These are phyloP conservation scores for Pholiota conissans DNA, from an alignment of 768 basidiomycete genomes.

Conservation along the genomic window DNA sequence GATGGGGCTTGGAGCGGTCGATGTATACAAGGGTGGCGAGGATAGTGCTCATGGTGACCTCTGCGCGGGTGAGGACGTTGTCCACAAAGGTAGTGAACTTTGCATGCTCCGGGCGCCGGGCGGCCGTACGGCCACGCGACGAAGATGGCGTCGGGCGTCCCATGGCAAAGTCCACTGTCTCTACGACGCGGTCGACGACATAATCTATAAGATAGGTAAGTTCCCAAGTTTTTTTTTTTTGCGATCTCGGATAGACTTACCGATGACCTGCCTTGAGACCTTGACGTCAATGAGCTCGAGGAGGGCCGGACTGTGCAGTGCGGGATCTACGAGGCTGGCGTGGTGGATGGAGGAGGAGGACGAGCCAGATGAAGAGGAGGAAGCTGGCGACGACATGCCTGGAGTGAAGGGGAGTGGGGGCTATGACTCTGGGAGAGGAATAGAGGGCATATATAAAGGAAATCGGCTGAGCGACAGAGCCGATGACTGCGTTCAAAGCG, in stretches of 20 bases:
- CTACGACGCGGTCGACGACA: constrained; percentile 64
- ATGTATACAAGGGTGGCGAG: constrained; percentile 77
- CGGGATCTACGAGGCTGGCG: constrained; percentile 59
- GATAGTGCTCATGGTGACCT: constrained; percentile 68
- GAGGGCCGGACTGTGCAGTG: constrained; percentile 62
- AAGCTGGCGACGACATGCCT: constrained; percentile 15
- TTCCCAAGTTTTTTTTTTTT: background rate
- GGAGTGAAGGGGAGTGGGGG: constrained; percentile 18
- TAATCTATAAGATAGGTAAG: constrained; percentile 48
- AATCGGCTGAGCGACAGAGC: constrained; percentile 25
- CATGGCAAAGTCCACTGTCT: constrained; percentile 77
- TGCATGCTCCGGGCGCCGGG: constrained; percentile 50
- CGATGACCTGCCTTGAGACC: constrained; percentile 59
- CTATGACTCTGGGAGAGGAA: constrained; percentile 20
- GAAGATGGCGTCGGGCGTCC: constrained; percentile 60
- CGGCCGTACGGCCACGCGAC: constrained; percentile 44
- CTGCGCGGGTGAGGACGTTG: constrained; percentile 70
- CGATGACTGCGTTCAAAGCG: constrained; percentile 17
- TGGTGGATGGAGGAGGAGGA: constrained; percentile 38
- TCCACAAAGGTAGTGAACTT: constrained; percentile 66
- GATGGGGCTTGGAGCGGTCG: constrained; percentile 72
- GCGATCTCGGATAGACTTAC: constrained; percentile 38
- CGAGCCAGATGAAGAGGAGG: constrained; percentile 27
- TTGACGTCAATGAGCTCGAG: constrained; percentile 70
- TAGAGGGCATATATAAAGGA: constrained; percentile 25